Percentiles rank a stretch among this genome's conserved stretches.
Evolutionary conservation across 2,329 filamentous ascomycete species (phyloP).

Genomic region (Beauveria caledonica): DNA sequence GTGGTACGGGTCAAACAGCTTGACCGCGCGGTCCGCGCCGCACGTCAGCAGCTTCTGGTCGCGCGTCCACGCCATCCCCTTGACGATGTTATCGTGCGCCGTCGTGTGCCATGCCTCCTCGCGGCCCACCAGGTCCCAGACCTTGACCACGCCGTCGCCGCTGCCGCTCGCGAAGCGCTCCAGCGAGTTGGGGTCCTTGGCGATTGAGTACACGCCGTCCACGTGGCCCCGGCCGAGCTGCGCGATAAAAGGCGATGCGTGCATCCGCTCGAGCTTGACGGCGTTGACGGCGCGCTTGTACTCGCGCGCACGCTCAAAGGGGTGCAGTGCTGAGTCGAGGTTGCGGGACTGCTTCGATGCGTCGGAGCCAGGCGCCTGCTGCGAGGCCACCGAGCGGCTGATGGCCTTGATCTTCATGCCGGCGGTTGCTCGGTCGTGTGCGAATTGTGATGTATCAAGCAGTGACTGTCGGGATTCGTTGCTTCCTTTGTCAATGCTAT

Average conservation of each 20-base stretch:
- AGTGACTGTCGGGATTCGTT: not conserved
- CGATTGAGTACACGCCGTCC: constrained; percentile 73
- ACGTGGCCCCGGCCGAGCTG: constrained; percentile 88
- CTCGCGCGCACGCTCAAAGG: constrained; percentile 84
- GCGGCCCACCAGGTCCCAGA: constrained; percentile 69
- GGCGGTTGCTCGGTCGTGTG: not conserved
- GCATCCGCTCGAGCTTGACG: constrained; percentile 90
- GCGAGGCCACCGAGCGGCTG: constrained; percentile 53
- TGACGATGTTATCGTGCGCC: constrained; percentile 90
- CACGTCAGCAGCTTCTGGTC: constrained; percentile 82
- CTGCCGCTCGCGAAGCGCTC: constrained; percentile 73
- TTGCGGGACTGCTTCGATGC: constrained; percentile 59
- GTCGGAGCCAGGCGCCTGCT: constrained; percentile 59
- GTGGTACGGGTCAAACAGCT: constrained; percentile 86
- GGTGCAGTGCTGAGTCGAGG: constrained; percentile 78
- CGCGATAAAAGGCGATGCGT: constrained; percentile 63
- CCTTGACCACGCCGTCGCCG: constrained; percentile 89
- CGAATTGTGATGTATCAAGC: not conserved
- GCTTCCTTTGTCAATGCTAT: not conserved
- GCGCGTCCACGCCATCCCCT: constrained; percentile 80
- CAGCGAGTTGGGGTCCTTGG: constrained; percentile 68
- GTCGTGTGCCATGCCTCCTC: constrained; percentile 69
- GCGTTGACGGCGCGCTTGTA: constrained; percentile 56
- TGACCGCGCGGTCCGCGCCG: constrained; percentile 76
- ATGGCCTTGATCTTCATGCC: constrained; percentile 57